phyloP scores from a whole-genome alignment of 1,139 yeast species.

The Hyphopichia burtonii region DNA sequence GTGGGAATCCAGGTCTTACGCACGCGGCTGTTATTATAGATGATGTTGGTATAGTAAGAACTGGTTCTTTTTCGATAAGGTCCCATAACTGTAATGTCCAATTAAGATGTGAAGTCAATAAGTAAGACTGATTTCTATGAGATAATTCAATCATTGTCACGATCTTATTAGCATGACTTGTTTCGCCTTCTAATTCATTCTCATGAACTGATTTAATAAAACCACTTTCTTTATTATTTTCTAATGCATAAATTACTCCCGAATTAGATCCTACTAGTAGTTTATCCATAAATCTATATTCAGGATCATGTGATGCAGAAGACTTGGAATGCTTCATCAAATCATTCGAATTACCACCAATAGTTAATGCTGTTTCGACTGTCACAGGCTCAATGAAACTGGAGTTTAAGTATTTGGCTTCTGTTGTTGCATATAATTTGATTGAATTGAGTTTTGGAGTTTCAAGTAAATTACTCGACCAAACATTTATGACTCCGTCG shows the following conservation, averaged over 20 bases:
- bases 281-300: slow-evolving; percentile 23
- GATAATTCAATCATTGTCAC: slow-evolving; percentile 9
- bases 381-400: not conserved
- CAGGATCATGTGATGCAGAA: slow-evolving; percentile 23
- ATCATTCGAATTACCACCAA: slow-evolving; percentile 30
- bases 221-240: slow-evolving; percentile 23
- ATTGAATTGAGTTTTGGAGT: slow-evolving; percentile 26
- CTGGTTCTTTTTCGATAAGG: slow-evolving; percentile 11
- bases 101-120: slow-evolving; percentile 27
- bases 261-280: slow-evolving; percentile 47
- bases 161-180: slow-evolving; percentile 8
- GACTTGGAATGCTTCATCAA: slow-evolving; percentile 33
- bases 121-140: slow-evolving; percentile 6
- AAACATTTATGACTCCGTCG: slow-evolving; percentile 37
- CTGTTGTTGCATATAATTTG: slow-evolving; percentile 9
- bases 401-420: slow-evolving; percentile 1
- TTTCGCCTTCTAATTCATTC: slow-evolving; percentile 6
- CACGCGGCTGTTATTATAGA: slow-evolving; percentile 43
- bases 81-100: slow-evolving; percentile 32
- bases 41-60: slow-evolving; percentile 29
- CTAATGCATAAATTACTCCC: slow-evolving; percentile 46
- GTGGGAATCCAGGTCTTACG: slow-evolving; percentile 39
- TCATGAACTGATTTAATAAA: slow-evolving; percentile 26
- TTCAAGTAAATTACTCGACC: slow-evolving; percentile 42
- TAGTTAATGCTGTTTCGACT: not conserved